These are phyloP conservation scores for Fusarium sp. DNA, from an alignment of 2,329 filamentous ascomycete genomes.

Conservation along the genomic window DNA sequence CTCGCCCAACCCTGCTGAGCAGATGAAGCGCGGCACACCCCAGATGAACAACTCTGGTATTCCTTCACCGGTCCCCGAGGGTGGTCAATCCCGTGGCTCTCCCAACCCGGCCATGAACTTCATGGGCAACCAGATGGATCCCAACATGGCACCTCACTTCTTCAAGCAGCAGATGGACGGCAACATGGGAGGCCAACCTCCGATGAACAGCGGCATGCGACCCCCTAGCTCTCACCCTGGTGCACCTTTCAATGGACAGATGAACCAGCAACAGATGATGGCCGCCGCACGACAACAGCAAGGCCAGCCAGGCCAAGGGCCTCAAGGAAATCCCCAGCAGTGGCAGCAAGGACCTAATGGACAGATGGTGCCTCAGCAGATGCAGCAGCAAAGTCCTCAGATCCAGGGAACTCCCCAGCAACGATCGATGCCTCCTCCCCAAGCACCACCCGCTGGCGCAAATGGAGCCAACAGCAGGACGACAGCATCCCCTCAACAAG, in stretches of 20 bases:
- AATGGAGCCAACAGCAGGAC: slow-evolving; percentile 65
- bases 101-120: slow-evolving; percentile 72
- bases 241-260: slow-evolving; percentile 66
- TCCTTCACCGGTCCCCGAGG: slow-evolving; percentile 77
- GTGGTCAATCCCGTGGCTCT: slow-evolving; percentile 72
- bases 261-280: slow-evolving; percentile 69
- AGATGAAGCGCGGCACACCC: slow-evolving; percentile 81
- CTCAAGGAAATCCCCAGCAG: slow-evolving; percentile 50
- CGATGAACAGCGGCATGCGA: slow-evolving; percentile 72
- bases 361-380: slow-evolving; percentile 53
- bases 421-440: slow-evolving; percentile 74
- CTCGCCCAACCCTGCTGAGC: slow-evolving; percentile 80
- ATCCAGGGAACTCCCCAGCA: slow-evolving; percentile 79
- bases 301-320: slow-evolving; percentile 48
- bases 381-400: slow-evolving; percentile 55
- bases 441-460: slow-evolving; percentile 61
- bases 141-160: slow-evolving; percentile 68
- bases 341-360: slow-evolving; percentile 56
- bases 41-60: slow-evolving; percentile 77
- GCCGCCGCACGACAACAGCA: slow-evolving; percentile 52
- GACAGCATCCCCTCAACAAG: slow-evolving; percentile 71
- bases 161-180: slow-evolving; percentile 66
- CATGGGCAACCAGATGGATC: slow-evolving; percentile 71
- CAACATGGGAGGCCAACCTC: slow-evolving; percentile 53
- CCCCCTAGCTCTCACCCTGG: slow-evolving; percentile 75